Percentiles rank a stretch among this genome's conserved stretches.
These are phyloP conservation scores for Rhodamnia argentea DNA, from an alignment of 345 rosid species.

Conservation along the genomic window DNA sequence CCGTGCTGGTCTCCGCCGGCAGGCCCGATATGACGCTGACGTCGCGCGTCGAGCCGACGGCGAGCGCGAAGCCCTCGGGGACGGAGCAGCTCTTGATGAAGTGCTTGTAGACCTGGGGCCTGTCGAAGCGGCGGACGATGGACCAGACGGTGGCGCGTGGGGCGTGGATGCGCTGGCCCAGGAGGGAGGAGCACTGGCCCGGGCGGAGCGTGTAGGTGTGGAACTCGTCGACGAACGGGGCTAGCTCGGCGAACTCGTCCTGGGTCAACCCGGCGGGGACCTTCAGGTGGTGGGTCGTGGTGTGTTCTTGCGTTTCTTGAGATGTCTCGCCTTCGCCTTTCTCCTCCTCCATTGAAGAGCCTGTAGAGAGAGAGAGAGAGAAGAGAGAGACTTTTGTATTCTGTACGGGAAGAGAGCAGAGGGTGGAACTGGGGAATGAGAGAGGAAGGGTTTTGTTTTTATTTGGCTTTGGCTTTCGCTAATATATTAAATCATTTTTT, in stretches of 20 bases:
- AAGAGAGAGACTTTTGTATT: too few relatives aligned
- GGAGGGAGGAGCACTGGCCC: constrained; percentile 11
- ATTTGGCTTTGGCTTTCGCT: neutral
- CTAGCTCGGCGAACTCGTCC: constrained; percentile 1
- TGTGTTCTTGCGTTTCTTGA: neutral
- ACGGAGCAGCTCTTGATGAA: constrained; percentile 18
- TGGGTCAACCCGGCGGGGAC: neutral
- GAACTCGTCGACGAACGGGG: neutral
- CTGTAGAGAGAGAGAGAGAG: neutral
- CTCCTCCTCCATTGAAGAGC: neutral
- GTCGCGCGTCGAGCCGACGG: constrained; percentile 8
- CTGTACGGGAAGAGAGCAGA: too few relatives aligned
- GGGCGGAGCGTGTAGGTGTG: constrained; percentile 5
- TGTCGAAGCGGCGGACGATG: constrained; percentile 16
- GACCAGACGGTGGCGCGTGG: constrained; percentile 10
- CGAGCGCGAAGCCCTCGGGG: neutral
- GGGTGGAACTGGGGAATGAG: neutral
- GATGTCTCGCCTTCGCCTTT: neutral
- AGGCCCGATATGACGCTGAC: constrained; percentile 11
- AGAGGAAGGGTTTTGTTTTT: neutral
- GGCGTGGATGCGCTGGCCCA: constrained; percentile 8
- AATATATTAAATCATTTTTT: neutral
- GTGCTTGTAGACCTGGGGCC: constrained; percentile 19
- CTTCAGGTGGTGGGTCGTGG: neutral
- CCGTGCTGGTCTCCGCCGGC: constrained; percentile 10